phyloP scores from a whole-genome alignment of 495 filamentous ascomycete species.

The Aspergillus hancockii region DNA sequence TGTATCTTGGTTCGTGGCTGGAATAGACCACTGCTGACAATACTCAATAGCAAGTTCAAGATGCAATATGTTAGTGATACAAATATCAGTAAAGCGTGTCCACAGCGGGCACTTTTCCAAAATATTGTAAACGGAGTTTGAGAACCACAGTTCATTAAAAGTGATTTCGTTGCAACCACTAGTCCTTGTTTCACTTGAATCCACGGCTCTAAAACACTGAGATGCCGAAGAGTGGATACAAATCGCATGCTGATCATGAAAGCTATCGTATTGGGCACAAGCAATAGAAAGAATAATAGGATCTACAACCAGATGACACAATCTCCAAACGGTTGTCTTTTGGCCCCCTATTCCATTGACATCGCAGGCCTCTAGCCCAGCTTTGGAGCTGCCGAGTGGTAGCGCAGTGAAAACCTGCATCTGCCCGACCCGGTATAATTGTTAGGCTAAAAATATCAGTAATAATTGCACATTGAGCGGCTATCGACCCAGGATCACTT shows the following conservation, averaged over 20 bases:
- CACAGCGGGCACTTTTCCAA: no score
- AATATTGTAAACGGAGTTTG: no score
- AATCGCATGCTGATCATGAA: constrained; percentile 27
- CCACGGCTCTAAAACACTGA: constrained; percentile 28
- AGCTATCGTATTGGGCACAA: constrained; percentile 24
- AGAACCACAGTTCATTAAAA: no score
- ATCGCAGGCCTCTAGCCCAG: constrained; percentile 21
- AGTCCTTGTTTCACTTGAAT: constrained; percentile 18
- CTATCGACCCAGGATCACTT: constrained; percentile 13
- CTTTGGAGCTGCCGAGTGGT: constrained; percentile 25
- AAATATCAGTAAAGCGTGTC: no score
- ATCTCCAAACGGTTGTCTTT: constrained; percentile 17
- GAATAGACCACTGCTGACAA: no score
- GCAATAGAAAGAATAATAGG: constrained; percentile 18
- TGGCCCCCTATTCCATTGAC: constrained; percentile 17
- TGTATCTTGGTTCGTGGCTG: no score
- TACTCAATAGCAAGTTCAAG: no score
- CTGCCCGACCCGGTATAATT: constrained; percentile 6
- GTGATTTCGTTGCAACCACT: no score
- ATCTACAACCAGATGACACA: constrained; percentile 1
- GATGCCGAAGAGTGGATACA: constrained; percentile 25
- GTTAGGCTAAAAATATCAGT: constrained; percentile 13
- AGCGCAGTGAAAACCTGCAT: constrained; percentile 12
- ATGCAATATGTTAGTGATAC: no score
- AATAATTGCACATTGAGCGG: constrained; percentile 24